Conservation (phyloP, 2,329 filamentous ascomycete species). For the Trichoderma afroharzianum region DNA sequence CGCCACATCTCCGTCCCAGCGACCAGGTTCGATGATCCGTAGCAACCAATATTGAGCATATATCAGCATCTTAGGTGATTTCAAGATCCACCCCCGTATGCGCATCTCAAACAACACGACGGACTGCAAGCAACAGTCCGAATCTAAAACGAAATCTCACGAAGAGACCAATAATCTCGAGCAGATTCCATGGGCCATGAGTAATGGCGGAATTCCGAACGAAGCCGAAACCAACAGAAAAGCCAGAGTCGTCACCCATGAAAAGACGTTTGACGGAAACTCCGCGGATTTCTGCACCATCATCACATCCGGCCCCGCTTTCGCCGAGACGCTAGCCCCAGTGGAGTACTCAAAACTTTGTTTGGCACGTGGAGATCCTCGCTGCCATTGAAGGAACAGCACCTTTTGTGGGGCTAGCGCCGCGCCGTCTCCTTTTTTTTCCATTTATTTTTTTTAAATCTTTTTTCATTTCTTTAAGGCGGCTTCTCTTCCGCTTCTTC, state of each 20-base stretch:
- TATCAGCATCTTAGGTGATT: neutral
- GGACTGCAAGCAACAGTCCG: neutral
- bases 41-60: neutral
- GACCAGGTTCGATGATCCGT: neutral
- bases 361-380: constrained; percentile 10
- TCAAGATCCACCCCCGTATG: neutral
- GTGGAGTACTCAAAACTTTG: neutral
- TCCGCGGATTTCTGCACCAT: constrained; percentile 3
- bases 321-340: neutral
- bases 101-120: neutral
- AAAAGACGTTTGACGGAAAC: neutral
- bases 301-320: neutral
- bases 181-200: neutral
- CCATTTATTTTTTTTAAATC: neutral
- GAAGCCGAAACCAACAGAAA: neutral
- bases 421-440: neutral
- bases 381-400: neutral
- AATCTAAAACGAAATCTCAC: neutral
- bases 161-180: neutral
- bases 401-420: neutral
- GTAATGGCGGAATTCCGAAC: neutral
- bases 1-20: neutral
- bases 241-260: neutral
- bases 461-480: neutral
- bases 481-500: neutral